Evolutionary conservation across 768 basidiomycete genomes (phyloP), one percentile per base, ranked within the genome.

Genomic region (Boletales sp.): DNA sequence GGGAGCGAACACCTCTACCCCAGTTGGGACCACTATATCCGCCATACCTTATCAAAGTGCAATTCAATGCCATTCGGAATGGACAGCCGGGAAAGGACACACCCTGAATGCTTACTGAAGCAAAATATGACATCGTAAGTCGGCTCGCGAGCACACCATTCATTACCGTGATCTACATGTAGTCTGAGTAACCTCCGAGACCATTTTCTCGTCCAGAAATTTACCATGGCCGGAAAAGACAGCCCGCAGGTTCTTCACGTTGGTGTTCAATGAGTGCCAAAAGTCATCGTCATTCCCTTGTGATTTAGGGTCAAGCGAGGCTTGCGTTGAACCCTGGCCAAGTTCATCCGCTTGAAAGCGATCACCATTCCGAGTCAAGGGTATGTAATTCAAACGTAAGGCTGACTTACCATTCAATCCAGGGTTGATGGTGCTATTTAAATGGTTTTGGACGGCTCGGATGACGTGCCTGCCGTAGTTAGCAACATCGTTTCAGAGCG

Each of bases 101-200:
- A 86, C 81, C 86, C 87, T 2, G 85, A 84, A 61, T 89, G 87
- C 62, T 89, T 89, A 59, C 78, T 35, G 54, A 89, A 90, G 62
- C 87, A 90, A 63, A 88, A 87, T 0, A 86, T 77, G 9, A 85
- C 75, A 36, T 79, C 69, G 52, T 81, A 80, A 4, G 73, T 74
- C 2, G 77, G 76, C 52, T 87, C 84, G 15, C 84, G 79, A 8
- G 78, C 77, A 52, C 87, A 90, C 87, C 87, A 90, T 62, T 88
- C 86, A 50, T 89, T 76, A 1, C 87, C 87, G 54, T 90, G 87
- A 61, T 86, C 87, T 86, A 54, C 18, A 9, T 9, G 54, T 31
- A 24, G 18, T 36, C 14, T 12, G 15, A 31, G 55, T 35, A 50
- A 30, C 19, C 45, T 1, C 21, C 18, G 50, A 7, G 19, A 19